Conservation (phyloP, 2,329 filamentous ascomycete species). For the Fusarium concolor region DNA sequence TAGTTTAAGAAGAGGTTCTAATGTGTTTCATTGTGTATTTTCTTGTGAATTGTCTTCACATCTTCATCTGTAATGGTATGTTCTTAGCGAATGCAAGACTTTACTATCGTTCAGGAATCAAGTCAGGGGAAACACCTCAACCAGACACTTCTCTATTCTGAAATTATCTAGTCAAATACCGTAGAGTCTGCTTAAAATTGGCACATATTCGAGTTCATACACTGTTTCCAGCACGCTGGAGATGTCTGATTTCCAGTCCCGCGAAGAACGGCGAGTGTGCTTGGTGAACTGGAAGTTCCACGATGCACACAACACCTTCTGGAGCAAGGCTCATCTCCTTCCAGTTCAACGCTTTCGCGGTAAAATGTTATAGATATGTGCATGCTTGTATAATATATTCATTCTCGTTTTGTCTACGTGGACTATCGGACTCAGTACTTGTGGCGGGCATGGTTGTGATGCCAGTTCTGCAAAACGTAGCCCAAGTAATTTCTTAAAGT, state of each 20-base stretch:
- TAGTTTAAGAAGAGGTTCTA: background rate
- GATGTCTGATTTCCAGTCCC: background rate
- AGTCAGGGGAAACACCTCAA: background rate
- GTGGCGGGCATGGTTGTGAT: background rate
- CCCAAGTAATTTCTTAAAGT: background rate
- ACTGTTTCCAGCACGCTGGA: background rate
- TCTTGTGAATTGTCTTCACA: background rate
- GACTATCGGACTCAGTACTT: background rate
- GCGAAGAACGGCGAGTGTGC: background rate
- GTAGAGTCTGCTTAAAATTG: background rate
- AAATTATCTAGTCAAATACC: background rate
- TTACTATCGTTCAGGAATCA: background rate
- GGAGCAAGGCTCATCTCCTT: background rate
- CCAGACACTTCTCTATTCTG: background rate
- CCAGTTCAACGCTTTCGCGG: background rate
- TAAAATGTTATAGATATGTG: background rate
- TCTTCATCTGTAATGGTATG: background rate
- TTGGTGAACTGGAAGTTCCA: background rate
- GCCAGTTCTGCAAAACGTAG: background rate
- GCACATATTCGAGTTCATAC: accelerated
- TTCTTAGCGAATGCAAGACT: background rate
- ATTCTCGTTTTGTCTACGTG: background rate
- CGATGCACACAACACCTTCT: background rate
- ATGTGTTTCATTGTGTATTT: background rate
- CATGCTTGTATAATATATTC: background rate